These are phyloP conservation scores for Plantago rigida DNA, from an alignment of 305 asterid species.

Conservation along the genomic window DNA sequence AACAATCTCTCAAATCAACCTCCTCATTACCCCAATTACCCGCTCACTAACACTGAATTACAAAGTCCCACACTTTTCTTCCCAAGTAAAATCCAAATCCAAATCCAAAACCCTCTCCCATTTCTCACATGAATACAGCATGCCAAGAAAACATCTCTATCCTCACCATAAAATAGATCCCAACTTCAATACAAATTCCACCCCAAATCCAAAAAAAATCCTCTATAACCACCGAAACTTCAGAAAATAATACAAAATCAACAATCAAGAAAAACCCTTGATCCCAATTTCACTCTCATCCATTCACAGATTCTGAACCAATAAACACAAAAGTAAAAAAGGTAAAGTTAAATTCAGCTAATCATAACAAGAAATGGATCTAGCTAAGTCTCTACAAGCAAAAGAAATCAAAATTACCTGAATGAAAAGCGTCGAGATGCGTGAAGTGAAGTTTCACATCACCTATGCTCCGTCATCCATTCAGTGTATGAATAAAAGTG, in stretches of 20 bases:
- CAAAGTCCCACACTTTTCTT: slow-evolving; percentile 25
- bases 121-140: slow-evolving; percentile 18
- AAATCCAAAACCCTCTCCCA: slow-evolving; percentile 16
- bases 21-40: slow-evolving; percentile 19
- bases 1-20: too few species aligned
- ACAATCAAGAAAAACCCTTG: background rate
- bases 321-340: slow-evolving; percentile 3
- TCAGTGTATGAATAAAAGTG: too few species aligned
- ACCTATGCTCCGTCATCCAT: too few species aligned
- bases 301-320: slow-evolving; percentile 10
- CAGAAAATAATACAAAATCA: background rate
- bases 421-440: slow-evolving; percentile 6
- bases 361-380: background rate
- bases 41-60: slow-evolving; percentile 24
- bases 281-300: background rate
- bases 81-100: slow-evolving; percentile 14
- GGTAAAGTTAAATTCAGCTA: background rate
- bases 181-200: slow-evolving; percentile 1
- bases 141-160: slow-evolving; percentile 19
- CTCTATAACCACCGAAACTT: background rate
- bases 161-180: slow-evolving; percentile 23
- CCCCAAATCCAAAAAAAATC: slow-evolving; percentile 1
- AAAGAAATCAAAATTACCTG: background rate
- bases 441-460: background rate
- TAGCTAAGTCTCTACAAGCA: background rate